Evolutionary conservation across 352 stramenopile genomes (phyloP).

Genomic region (Phytophthora sansomeana): DNA sequence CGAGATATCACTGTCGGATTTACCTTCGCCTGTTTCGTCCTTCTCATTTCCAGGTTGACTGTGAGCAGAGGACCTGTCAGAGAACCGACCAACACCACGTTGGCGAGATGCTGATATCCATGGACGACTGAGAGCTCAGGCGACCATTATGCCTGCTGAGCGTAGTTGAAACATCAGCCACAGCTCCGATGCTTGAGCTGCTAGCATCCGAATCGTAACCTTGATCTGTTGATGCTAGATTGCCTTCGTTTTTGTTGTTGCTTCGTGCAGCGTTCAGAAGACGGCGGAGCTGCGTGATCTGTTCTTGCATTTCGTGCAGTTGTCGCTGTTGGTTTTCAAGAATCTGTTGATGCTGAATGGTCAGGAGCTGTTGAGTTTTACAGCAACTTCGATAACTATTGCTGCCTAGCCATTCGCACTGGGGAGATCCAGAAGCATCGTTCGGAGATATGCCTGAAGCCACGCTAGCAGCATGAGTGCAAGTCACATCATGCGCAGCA

Average conservation of each 20-base stretch:
- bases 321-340: constrained; percentile 79
- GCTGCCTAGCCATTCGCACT: constrained; percentile 15
- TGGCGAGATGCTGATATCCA: constrained; percentile 18
- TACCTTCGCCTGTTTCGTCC: constrained; percentile 7
- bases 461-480: constrained; percentile 4
- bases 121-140: constrained; percentile 31
- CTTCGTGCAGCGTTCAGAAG: constrained; percentile 46
- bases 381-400: constrained; percentile 58
- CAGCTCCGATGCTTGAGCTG: constrained; percentile 32
- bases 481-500: constrained; percentile 12
- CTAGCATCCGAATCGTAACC: constrained; percentile 39
- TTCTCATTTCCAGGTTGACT: constrained; percentile 14
- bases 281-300: constrained; percentile 64
- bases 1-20: constrained; percentile 27
- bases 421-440: background rate
- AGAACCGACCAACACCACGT: constrained; percentile 12
- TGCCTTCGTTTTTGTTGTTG: constrained; percentile 29
- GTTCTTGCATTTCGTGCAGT: constrained; percentile 75
- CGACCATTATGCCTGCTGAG: constrained; percentile 29
- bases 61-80: constrained; percentile 21
- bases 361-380: constrained; percentile 70
- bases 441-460: background rate
- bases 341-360: constrained; percentile 80
- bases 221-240: constrained; percentile 8
- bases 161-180: constrained; percentile 33